These are phyloP conservation scores for Phytophthora agathidicida DNA, from an alignment of 352 stramenopile species.

Conservation along the genomic window DNA sequence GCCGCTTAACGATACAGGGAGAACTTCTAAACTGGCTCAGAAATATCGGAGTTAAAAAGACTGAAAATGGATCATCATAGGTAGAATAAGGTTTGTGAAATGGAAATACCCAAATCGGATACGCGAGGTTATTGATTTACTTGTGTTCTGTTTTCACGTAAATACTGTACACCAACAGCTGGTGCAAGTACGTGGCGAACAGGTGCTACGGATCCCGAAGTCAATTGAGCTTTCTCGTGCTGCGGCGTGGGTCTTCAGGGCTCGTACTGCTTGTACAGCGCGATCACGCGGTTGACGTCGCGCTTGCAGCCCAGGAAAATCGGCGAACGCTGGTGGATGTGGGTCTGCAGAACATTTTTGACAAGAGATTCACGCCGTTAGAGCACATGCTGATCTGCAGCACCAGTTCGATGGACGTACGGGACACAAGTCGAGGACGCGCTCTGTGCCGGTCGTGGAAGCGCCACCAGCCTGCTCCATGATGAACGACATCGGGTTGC, in stretches of 20 bases:
- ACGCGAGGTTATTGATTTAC: too few species aligned
- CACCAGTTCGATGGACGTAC: conserved; percentile 39
- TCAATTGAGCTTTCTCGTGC: neutral
- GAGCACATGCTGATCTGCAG: conserved; percentile 3
- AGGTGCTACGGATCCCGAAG: neutral
- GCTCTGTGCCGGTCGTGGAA: conserved; percentile 93
- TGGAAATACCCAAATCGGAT: too few species aligned
- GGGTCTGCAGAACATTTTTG: conserved; percentile 48
- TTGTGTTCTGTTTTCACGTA: neutral
- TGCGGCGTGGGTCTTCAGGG: conserved; percentile 1
- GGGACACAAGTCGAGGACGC: conserved; percentile 94
- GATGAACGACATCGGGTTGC: conserved; percentile 98
- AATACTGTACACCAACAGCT: conserved; percentile 7
- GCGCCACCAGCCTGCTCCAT: conserved; percentile 96
- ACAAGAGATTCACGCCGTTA: conserved; percentile 14
- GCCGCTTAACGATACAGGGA: neutral
- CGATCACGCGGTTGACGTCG: conserved; percentile 80
- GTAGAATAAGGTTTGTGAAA: neutral
- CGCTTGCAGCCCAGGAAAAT: conserved; percentile 96
- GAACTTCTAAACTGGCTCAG: too few species aligned
- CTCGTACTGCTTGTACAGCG: conserved; percentile 66
- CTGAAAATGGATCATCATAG: too few species aligned
- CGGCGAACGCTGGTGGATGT: conserved; percentile 97
- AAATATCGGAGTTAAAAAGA: neutral
- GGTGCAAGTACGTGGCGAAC: conserved; percentile 23